Conservation (phyloP, 2,329 filamentous ascomycete genomes). For the Exophiala sp. region DNA sequence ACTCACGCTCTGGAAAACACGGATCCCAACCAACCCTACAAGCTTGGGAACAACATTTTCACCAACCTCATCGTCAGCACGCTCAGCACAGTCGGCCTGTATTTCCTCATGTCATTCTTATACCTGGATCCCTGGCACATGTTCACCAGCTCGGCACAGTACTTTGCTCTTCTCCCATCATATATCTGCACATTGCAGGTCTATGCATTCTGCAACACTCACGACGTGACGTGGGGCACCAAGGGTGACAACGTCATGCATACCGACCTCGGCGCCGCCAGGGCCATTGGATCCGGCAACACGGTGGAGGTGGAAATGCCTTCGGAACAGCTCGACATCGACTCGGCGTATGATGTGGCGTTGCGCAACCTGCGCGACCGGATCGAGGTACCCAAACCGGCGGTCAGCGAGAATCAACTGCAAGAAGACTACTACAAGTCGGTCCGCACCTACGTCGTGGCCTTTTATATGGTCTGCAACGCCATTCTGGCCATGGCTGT, state of each 20-base stretch:
- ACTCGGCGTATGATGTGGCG: constrained; percentile 94
- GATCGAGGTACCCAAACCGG: constrained; percentile 65
- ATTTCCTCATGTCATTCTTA: constrained; percentile 92
- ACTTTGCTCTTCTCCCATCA: constrained; percentile 82
- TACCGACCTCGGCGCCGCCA: constrained; percentile 83
- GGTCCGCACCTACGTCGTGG: constrained; percentile 96
- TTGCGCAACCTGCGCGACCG: constrained; percentile 91
- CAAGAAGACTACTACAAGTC: constrained; percentile 99
- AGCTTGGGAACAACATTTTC: constrained; percentile 80
- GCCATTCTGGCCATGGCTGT: constrained; percentile 90
- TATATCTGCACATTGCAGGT: constrained; percentile 98
- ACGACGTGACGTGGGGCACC: constrained; percentile 98
- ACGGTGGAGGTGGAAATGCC: constrained; percentile 97
- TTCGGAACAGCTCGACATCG: constrained; percentile 93
- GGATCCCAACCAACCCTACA: constrained; percentile 40
- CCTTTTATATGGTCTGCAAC: constrained; percentile 89
- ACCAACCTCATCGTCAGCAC: constrained; percentile 89
- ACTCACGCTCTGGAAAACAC: constrained; percentile 40
- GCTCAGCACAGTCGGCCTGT: constrained; percentile 83
- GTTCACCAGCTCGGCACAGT: constrained; percentile 85
- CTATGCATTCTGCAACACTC: constrained; percentile 98
- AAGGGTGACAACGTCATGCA: constrained; percentile 96
- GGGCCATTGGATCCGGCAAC: constrained; percentile 58
- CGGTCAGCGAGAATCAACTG: constrained; percentile 67
- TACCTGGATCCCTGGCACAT: constrained; percentile 99